Evolutionary conservation across 2,329 filamentous ascomycete genomes (phyloP).

Genomic region (Tolypocladium capitatum): DNA sequence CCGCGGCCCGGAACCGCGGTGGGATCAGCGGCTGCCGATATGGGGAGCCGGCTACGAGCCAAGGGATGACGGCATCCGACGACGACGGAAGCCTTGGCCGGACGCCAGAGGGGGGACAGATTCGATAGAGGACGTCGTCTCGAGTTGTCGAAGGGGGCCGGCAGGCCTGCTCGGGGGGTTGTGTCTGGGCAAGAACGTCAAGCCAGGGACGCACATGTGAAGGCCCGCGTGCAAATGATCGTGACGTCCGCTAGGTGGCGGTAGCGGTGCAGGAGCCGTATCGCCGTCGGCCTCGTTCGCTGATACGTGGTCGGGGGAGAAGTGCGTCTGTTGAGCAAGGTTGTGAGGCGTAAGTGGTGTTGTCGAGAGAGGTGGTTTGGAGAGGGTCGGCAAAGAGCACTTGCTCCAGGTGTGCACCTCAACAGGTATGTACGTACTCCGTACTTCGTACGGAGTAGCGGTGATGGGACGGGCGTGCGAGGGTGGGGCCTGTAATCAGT

Average conservation of each 20-base stretch:
- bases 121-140: constrained; percentile 1
- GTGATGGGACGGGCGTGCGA: background rate
- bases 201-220: constrained; percentile 3
- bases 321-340: background rate
- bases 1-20: constrained; percentile 27
- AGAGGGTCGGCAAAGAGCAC: background rate
- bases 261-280: background rate
- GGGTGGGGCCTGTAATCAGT: background rate
- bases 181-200: constrained; percentile 2
- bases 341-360: background rate
- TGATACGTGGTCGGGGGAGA: background rate
- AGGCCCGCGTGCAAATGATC: background rate
- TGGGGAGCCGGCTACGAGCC: constrained; percentile 11
- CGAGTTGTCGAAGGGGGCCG: background rate
- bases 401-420: no score
- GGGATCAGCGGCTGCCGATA: constrained; percentile 5
- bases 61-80: constrained; percentile 8
- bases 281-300: background rate
- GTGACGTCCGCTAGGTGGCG: background rate
- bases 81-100: background rate
- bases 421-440: no score
- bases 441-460: background rate
- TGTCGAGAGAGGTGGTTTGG: constrained; percentile 1
- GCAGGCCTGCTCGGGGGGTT: constrained; percentile 1
- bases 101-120: constrained; percentile 1